Conservation (phyloP, 202 grass and related monocot species). For the Tripidium arundinaceum region DNA sequence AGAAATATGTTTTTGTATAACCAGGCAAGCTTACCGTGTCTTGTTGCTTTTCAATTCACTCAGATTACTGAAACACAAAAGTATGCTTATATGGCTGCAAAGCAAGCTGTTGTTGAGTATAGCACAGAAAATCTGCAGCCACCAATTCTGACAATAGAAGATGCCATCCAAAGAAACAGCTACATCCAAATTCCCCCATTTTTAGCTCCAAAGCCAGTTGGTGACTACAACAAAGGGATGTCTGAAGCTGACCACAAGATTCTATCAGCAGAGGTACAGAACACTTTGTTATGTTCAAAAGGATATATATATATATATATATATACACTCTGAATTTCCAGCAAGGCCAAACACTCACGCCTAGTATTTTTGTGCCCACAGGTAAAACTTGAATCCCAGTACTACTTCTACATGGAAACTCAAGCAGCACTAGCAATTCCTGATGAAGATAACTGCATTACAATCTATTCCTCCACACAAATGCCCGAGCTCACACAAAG, state of each 20-base stretch:
- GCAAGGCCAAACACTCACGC: neutral
- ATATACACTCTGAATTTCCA: neutral
- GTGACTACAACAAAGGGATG: slow-evolving; percentile 61
- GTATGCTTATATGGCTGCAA: slow-evolving; percentile 60
- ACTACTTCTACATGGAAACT: slow-evolving; percentile 84
- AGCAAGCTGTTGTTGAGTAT: slow-evolving; percentile 57
- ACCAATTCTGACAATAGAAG: slow-evolving; percentile 65
- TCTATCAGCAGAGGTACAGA: slow-evolving; percentile 49
- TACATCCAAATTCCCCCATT: slow-evolving; percentile 36
- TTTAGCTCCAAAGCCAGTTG: slow-evolving; percentile 35
- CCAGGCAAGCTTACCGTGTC: no score
- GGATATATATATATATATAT: neutral
- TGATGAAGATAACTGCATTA: slow-evolving; percentile 73
- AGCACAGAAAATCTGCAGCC: slow-evolving; percentile 44
- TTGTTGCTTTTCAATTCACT: neutral
- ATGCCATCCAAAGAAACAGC: slow-evolving; percentile 47
- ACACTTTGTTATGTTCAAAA: neutral
- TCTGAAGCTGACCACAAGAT: slow-evolving; percentile 72
- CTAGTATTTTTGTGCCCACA: neutral
- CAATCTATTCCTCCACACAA: slow-evolving; percentile 48
- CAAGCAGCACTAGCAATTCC: slow-evolving; percentile 54
- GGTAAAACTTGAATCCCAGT: slow-evolving; percentile 83
- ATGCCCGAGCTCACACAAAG: slow-evolving; percentile 36
- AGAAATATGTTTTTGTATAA: no score
- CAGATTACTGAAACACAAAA: slow-evolving; percentile 75